Conservation (phyloP, 306 rosid species). For the Pueraria montana region DNA sequence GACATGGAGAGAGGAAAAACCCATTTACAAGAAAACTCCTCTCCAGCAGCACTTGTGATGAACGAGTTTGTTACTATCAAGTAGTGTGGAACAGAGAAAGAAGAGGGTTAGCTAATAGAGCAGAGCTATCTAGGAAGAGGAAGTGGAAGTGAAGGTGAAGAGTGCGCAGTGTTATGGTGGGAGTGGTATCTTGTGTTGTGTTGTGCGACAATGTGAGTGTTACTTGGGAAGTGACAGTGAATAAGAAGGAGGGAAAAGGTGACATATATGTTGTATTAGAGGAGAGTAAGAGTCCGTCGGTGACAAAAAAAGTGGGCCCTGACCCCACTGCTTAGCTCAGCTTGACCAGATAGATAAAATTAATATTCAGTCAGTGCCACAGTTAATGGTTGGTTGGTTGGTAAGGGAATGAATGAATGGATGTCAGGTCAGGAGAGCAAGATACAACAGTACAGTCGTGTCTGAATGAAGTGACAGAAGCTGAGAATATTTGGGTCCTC, state of each 20-base stretch:
- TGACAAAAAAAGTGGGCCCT: slow-evolving; percentile 58
- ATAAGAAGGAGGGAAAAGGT: slow-evolving; percentile 70
- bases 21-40: slow-evolving; percentile 61
- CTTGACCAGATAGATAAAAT: slow-evolving; percentile 54
- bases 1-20: slow-evolving; percentile 84
- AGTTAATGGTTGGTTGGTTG: slow-evolving; percentile 32
- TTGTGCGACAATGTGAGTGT: slow-evolving; percentile 23
- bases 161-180: neutral
- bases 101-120: neutral
- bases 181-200: neutral
- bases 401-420: neutral
- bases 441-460: too few species aligned
- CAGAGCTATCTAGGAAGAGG: neutral
- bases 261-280: too few species aligned
- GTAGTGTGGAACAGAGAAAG: neutral
- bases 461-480: slow-evolving; percentile 75
- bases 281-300: slow-evolving; percentile 75
- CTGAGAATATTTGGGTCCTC: slow-evolving; percentile 88
- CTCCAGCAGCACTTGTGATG: neutral
- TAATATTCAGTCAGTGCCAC: neutral
- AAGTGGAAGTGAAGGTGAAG: slow-evolving; percentile 11
- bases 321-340: slow-evolving; percentile 50
- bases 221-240: slow-evolving; percentile 59
- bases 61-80: neutral
- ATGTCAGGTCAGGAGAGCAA: too few species aligned